phyloP scores from a whole-genome alignment of 305 asterid genomes.

The Solanum hybrid region DNA sequence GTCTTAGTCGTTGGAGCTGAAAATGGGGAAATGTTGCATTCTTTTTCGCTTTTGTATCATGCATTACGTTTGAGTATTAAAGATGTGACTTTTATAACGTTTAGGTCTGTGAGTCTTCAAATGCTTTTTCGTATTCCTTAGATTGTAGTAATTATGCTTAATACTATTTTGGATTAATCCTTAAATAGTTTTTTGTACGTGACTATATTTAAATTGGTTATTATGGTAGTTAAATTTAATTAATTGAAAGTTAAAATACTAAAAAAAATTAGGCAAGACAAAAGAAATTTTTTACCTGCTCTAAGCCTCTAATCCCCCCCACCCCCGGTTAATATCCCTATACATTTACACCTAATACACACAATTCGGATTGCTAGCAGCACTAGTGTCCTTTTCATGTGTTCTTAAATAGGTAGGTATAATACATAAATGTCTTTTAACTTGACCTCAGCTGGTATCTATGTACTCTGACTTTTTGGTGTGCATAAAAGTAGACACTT shows the following conservation, averaged over 20 bases:
- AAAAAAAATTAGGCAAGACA: background rate
- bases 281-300: background rate
- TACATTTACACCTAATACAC: background rate
- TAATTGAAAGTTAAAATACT: too few species aligned
- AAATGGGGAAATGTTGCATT: background rate
- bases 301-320: background rate
- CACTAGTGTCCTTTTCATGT: background rate
- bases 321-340: background rate
- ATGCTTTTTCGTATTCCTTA: too few species aligned
- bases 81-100: background rate
- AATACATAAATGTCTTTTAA: background rate
- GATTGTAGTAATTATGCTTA: background rate
- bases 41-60: background rate
- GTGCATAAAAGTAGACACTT: background rate
- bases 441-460: too few species aligned
- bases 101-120: too few species aligned
- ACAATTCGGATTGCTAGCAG: background rate
- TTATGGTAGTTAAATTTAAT: background rate
- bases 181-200: background rate
- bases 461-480: accelerated
- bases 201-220: background rate
- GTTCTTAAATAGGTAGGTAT: background rate
- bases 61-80: background rate
- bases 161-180: background rate
- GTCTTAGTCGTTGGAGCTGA: background rate